Evolutionary conservation across 805 yeast species (phyloP).

Genomic region (Yarrowia yakushimensis): DNA sequence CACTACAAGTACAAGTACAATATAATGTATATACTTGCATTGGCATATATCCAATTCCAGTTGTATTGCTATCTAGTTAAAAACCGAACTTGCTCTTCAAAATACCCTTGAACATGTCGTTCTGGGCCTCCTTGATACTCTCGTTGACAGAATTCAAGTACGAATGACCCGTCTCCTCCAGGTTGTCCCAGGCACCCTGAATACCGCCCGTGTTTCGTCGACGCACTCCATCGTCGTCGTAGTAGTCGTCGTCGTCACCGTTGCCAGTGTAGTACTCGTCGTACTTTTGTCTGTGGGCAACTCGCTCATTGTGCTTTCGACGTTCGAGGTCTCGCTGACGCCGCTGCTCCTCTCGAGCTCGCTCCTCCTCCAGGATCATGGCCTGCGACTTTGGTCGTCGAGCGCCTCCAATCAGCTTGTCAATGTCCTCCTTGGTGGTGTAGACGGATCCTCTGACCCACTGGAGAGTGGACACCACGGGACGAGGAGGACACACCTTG

Average conservation of each 20-base stretch:
- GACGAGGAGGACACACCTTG: conserved; percentile 70
- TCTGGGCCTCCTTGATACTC: conserved; percentile 32
- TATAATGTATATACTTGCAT: no score
- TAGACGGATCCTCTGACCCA: conserved; percentile 80
- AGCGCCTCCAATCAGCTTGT: conserved; percentile 67
- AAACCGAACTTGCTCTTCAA: conserved; percentile 30
- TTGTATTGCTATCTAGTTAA: no score
- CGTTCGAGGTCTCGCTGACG: conserved; percentile 26
- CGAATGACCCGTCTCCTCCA: conserved; percentile 47
- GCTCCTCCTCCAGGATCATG: conserved; percentile 34
- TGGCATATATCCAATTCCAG: no score
- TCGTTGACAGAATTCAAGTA: conserved; percentile 44
- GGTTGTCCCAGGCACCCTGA: conserved; percentile 43
- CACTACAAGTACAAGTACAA: no score
- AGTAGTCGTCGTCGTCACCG: background rate
- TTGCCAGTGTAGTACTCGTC: background rate
- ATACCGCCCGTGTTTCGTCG: conserved; percentile 38
- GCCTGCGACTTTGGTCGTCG: conserved; percentile 58
- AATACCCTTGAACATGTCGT: conserved; percentile 30
- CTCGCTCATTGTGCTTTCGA: conserved; percentile 3
- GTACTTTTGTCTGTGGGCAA: background rate
- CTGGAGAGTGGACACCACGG: conserved; percentile 70
- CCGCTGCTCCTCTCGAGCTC: conserved; percentile 32
- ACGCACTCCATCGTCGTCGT: conserved; percentile 25
- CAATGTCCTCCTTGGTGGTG: conserved; percentile 61